A percentile compares a stretch with the other conserved stretches of the same genome.
These are phyloP conservation scores for Ascocoryne sarcoides DNA, from an alignment of 2,329 filamentous ascomycete genomes.

Conservation along the genomic window DNA sequence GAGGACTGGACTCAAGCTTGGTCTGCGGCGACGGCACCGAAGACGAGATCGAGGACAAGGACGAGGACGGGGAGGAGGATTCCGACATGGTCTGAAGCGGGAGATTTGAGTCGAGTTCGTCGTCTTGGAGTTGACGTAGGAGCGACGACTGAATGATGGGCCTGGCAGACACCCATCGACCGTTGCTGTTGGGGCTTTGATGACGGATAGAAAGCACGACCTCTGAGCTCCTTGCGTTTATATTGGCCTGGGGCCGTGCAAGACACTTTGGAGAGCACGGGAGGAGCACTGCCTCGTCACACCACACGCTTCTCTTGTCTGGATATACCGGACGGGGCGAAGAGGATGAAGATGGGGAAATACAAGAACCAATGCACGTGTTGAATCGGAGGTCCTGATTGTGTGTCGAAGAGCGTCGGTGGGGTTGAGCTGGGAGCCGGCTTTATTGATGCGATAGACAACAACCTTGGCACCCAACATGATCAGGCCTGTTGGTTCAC, in stretches of 20 bases:
- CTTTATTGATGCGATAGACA: no score
- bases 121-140: conserved; percentile 6
- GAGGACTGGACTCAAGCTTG: conserved; percentile 13
- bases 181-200: no score
- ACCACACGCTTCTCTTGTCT: conserved; percentile 4
- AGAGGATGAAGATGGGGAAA: no score
- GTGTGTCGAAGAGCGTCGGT: background rate
- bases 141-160: conserved; percentile 7
- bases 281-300: conserved; percentile 7
- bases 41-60: no score
- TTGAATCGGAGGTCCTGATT: background rate
- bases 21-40: conserved; percentile 3
- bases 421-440: background rate
- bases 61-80: conserved; percentile 4
- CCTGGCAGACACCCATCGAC: conserved; percentile 9
- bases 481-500: no score
- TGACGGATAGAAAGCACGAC: no score
- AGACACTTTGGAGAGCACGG: no score
- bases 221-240: no score
- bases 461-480: background rate
- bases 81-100: conserved; percentile 7
- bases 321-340: no score
- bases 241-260: no score
- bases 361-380: no score
- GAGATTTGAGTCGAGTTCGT: conserved; percentile 7